Percentiles rank a stretch among this genome's conserved stretches.
Evolutionary conservation across 2,329 filamentous ascomycete species (phyloP).

Genomic region (Colletotrichum endophyticum): DNA sequence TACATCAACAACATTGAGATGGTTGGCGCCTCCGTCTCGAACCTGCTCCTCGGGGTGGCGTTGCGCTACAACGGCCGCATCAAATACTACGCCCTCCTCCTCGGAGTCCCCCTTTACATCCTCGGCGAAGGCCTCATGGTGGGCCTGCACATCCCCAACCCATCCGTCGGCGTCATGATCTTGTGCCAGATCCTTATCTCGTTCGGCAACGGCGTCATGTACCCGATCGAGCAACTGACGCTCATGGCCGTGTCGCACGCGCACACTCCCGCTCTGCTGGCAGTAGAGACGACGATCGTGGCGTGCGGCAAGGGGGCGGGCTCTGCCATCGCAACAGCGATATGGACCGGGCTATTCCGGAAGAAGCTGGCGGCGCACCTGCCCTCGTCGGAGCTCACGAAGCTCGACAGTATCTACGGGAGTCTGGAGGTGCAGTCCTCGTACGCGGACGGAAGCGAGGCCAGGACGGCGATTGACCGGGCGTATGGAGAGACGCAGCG

Average conservation of each 20-base stretch:
- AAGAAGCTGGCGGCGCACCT: background rate
- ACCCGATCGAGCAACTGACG: background rate
- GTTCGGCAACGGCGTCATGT: background rate
- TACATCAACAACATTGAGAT: conserved; percentile 37
- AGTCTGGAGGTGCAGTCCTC: conserved; percentile 35
- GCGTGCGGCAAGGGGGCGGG: conserved; percentile 35
- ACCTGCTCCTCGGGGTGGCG: background rate
- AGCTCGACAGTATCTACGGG: conserved; percentile 47
- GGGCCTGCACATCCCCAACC: background rate
- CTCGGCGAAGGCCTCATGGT: background rate
- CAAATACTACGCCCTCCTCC: background rate
- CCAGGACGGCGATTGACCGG: conserved; percentile 44
- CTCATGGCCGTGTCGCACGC: conserved; percentile 13
- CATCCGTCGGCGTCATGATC: background rate
- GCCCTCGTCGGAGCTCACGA: conserved; percentile 20
- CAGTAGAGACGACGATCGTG: conserved; percentile 25
- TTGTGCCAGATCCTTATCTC: background rate
- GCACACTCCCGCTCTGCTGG: conserved; percentile 30
- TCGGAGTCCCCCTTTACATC: background rate
- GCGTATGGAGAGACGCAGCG: conserved; percentile 44
- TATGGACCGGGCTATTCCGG: conserved; percentile 41
- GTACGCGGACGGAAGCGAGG: conserved; percentile 43
- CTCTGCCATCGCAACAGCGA: conserved; percentile 30
- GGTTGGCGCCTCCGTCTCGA: conserved; percentile 32
- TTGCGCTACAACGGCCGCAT: background rate